Evolutionary conservation across 2,329 filamentous ascomycete genomes (phyloP), one percentile per base, ranked within the genome.

Genomic region (Pseudogymnoascus sp.): DNA sequence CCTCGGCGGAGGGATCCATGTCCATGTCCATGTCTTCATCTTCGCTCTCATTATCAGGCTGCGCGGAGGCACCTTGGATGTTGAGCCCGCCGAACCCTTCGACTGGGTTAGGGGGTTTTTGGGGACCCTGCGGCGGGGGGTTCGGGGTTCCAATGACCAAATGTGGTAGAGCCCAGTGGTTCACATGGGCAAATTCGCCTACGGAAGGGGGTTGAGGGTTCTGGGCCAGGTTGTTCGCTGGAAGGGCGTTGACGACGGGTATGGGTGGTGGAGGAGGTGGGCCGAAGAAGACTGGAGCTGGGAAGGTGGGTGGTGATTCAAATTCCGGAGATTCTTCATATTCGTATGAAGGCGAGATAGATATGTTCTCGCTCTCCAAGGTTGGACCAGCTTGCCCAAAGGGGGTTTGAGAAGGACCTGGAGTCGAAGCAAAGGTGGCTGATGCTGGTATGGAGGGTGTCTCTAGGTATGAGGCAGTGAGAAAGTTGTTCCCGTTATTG

Each of bases 121-220:
- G 46, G 28, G n/a, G 46, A 34, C 46, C 25, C 34, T 56, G 46
- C 2, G 16, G 7, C 5, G 46, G 7, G 3, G 14, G 1, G 3
- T n/a, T 53, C 25, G 28, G 28, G 9, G 8, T 11, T 56, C 28
- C 49, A 14, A 56, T 21, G 5, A 14, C 11, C 28, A 56, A 14
- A 56, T 56, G 28, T 4, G 28, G 49, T 56, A 56, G 49, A 34
- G 49, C 49, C 49, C 49, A 56, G 9, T 56, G 49, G 11, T 56
- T 56, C 25, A 56, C 49, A 12, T 56, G 49, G n/a, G 49, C 49
- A 18, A 56, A 56, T 8, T 56, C 6, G 25, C 49, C 49, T 18
- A 34, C 6, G 16, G 36, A 42, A 5, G 59, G 49, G 7, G 49
- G 25, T 1, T 34, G 49, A 6, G 49, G 25, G 5, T 56, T 34